phyloP scores from a whole-genome alignment of 495 filamentous ascomycete genomes.

The Rhizodiscina lignyota region DNA sequence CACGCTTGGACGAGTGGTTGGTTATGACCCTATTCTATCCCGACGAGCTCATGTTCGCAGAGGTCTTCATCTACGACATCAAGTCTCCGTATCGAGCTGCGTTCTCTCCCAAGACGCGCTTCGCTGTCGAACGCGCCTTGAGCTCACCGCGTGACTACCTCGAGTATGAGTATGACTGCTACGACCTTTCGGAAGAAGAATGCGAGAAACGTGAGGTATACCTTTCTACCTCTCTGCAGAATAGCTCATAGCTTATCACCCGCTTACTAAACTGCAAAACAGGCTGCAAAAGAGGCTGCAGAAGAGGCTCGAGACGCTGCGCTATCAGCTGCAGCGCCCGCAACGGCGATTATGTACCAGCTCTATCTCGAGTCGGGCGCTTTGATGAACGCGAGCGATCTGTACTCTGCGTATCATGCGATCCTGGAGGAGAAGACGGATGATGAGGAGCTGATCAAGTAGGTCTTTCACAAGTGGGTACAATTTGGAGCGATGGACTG shows the following conservation, averaged over 20 bases:
- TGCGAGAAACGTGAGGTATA: too few relatives aligned
- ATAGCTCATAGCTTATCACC: slow-evolving; percentile 1
- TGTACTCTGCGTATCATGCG: slow-evolving; percentile 76
- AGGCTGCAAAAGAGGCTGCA: too few relatives aligned
- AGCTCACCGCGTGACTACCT: slow-evolving; percentile 75
- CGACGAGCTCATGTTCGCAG: slow-evolving; percentile 51
- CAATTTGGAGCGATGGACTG: slow-evolving; percentile 5
- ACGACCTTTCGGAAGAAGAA: too few relatives aligned
- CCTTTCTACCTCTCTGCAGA: background rate
- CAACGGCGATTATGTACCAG: slow-evolving; percentile 73
- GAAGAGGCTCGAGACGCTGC: too few relatives aligned
- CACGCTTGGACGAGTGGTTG: slow-evolving; percentile 38
- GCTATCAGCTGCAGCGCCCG: slow-evolving; percentile 51
- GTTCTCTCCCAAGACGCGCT: slow-evolving; percentile 65
- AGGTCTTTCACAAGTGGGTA: slow-evolving; percentile 6
- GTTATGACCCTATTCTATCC: slow-evolving; percentile 34
- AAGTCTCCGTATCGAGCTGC: slow-evolving; percentile 62
- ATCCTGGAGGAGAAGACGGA: slow-evolving; percentile 50
- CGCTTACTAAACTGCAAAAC: too few relatives aligned
- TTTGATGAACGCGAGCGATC: slow-evolving; percentile 72
- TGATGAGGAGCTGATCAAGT: slow-evolving; percentile 23
- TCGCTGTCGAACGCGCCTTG: slow-evolving; percentile 66
- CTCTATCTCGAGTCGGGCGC: slow-evolving; percentile 80
- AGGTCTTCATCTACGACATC: slow-evolving; percentile 73
- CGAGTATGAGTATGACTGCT: slow-evolving; percentile 52